Base-by-base conservation (phyloP, 257 asterid genomes). In the Solanum acaule region DNA sequence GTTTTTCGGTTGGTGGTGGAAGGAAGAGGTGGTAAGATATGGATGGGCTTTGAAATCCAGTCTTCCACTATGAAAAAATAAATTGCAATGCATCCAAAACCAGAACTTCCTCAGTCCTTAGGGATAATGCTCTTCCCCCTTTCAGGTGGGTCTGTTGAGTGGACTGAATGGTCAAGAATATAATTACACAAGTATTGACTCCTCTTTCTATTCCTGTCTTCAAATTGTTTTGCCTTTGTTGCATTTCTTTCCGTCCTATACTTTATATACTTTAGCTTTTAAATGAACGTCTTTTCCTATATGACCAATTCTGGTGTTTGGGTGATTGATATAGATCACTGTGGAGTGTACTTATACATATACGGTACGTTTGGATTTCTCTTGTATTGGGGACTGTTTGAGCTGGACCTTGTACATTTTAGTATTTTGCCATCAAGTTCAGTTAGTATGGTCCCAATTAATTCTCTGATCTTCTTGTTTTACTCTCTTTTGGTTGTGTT, bases 171-270 rank as follows among this genome's bases (percentile, higher is more conserved):
- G 94, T 94, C 98, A 94, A 93, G 89, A 90, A 91, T 89, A 84
- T 90, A 93, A 96, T 96, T 85, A 95, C 87, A 88, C 93, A 91
- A 77, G 89, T 87, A 83, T 93, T 92, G 98, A 96, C 96, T 89
- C 91, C 88, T 89, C 88, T 92, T 93, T 93, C 95, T 90, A 90
- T 93, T 94, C 96, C 88, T 96, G 98, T 95, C 98, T 92, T 88
- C 88, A 18, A 77, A 38, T 86, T 90, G 91, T 91, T 92, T 88
- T 87, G 90, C 88, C 88, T 73, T 89, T 90, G 89, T 92, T 81
- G 81, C 82, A 75, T 90, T 78, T 90, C 90, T 90, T 35, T 87
- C 23, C 84, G 85, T 40, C 84, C 68, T 92, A 29, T 88, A 89
- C 61, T 70, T 46, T 75, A 18, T 75, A 14, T 71, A 85, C 78